Conservation (phyloP, 176 grass and related monocot genomes). For the Oryza nivara region DNA sequence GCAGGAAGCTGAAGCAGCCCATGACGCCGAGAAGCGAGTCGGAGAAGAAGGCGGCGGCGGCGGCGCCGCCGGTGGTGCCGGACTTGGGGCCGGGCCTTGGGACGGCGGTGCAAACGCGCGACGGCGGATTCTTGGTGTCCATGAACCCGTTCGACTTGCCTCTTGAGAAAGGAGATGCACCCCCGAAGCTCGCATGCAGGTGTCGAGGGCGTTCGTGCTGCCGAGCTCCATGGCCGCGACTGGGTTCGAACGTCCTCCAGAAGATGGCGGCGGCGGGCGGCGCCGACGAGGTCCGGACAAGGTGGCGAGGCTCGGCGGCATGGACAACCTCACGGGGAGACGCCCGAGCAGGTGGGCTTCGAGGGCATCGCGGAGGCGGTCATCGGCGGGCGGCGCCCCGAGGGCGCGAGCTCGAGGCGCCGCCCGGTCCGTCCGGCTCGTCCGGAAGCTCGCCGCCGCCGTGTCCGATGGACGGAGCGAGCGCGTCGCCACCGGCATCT, state of each 20-base stretch:
- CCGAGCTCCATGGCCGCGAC: slow-evolving; percentile 48
- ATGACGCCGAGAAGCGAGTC: slow-evolving; percentile 49
- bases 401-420: slow-evolving; percentile 70
- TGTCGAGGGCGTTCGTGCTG: slow-evolving; percentile 70
- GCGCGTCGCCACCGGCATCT: slow-evolving; percentile 75
- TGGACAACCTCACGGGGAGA: slow-evolving; percentile 78
- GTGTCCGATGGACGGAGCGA: slow-evolving; percentile 66
- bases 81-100: slow-evolving; percentile 74
- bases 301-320: slow-evolving; percentile 50
- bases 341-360: slow-evolving; percentile 72
- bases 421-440: slow-evolving; percentile 56
- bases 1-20: slow-evolving; percentile 42
- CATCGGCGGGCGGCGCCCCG: slow-evolving; percentile 70
- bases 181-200: slow-evolving; percentile 82
- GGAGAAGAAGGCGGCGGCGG: neutral
- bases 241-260: slow-evolving; percentile 80
- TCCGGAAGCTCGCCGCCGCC: slow-evolving; percentile 57
- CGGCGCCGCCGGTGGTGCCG: slow-evolving; percentile 41
- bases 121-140: slow-evolving; percentile 82
- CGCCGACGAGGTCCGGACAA: slow-evolving; percentile 54
- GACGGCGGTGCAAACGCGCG: slow-evolving; percentile 60
- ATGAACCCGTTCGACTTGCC: slow-evolving; percentile 77
- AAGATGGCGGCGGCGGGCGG: slow-evolving; percentile 62
- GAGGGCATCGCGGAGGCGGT: slow-evolving; percentile 90
- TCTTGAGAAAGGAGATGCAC: slow-evolving; percentile 43